Evolutionary conservation across 2,329 filamentous ascomycete species (phyloP).

Genomic region (Septoria petroselini): DNA sequence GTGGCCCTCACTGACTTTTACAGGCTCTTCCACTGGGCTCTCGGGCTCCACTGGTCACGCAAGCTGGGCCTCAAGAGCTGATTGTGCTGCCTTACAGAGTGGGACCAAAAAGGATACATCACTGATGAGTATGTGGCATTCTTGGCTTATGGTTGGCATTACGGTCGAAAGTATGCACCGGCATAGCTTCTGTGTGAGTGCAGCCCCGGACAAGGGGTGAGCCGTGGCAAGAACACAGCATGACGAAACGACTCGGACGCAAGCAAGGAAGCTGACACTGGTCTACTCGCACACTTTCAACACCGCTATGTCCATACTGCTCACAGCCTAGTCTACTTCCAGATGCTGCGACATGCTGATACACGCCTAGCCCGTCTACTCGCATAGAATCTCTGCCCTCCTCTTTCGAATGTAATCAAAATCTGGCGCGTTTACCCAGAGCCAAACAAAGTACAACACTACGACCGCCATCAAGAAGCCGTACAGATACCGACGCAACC

Average conservation of each 20-base stretch:
- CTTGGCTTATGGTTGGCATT: slow-evolving; percentile 35
- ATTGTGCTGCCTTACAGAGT: slow-evolving; percentile 29
- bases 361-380: background rate
- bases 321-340: no score
- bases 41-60: slow-evolving; percentile 51
- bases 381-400: slow-evolving; percentile 1
- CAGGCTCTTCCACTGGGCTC: slow-evolving; percentile 60
- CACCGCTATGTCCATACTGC: no score
- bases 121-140: slow-evolving; percentile 37
- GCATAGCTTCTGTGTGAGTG: background rate
- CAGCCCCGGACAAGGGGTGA: background rate
- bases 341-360: no score
- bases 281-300: background rate
- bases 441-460: background rate
- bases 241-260: background rate
- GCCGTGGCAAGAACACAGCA: background rate
- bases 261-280: background rate
- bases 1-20: background rate
- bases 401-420: slow-evolving; percentile 8
- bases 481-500: background rate
- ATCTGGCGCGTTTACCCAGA: slow-evolving; percentile 6
- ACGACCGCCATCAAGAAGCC: background rate
- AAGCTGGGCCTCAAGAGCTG: slow-evolving; percentile 33
- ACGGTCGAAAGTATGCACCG: slow-evolving; percentile 22
- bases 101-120: slow-evolving; percentile 31